Evolutionary conservation across 2,329 filamentous ascomycete species (phyloP).

Genomic region (Cladophialophora carrionii): DNA sequence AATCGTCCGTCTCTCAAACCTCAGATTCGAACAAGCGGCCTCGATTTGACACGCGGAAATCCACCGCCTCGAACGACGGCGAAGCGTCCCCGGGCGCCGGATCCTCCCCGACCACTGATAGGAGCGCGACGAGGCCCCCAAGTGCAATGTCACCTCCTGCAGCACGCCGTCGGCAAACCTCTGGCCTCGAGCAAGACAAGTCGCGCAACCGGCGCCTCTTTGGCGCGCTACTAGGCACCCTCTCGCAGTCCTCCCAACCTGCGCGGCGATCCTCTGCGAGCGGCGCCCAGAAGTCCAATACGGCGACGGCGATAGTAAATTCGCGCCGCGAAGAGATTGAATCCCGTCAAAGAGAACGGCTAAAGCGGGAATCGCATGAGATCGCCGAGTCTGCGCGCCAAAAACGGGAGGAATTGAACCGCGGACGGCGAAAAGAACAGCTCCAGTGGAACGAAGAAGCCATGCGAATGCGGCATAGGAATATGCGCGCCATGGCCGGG

Average conservation of each 20-base stretch:
- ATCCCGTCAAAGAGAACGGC: conserved; percentile 75
- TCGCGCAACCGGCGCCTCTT: conserved; percentile 85
- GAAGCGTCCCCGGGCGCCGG: conserved; percentile 49
- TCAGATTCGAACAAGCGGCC: conserved; percentile 31
- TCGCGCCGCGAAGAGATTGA: conserved; percentile 75
- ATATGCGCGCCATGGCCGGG: conserved; percentile 70
- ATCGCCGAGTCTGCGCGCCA: conserved; percentile 70
- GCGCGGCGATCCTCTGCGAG: conserved; percentile 13
- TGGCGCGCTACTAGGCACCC: conserved; percentile 75
- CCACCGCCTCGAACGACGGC: conserved; percentile 47
- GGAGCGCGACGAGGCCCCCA: conserved; percentile 12
- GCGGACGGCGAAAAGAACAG: conserved; percentile 69
- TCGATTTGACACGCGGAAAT: conserved; percentile 23
- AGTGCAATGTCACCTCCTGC: conserved; percentile 26
- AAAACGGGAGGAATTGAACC: conserved; percentile 65
- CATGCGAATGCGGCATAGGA: conserved; percentile 64
- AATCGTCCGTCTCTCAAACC: conserved; percentile 27
- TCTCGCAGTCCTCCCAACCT: conserved; percentile 62
- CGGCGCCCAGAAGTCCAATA: conserved; percentile 3
- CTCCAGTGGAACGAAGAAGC: conserved; percentile 70
- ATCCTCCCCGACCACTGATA: conserved; percentile 31
- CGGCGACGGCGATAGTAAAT: conserved; percentile 61
- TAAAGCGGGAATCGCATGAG: conserved; percentile 71
- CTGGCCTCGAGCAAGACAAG: conserved; percentile 69
- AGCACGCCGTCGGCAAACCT: conserved; percentile 22